Percentiles rank a stretch among this genome's conserved stretches.
Conservation (phyloP, 768 basidiomycete genomes). For the Gloeostereum incarnatum region DNA sequence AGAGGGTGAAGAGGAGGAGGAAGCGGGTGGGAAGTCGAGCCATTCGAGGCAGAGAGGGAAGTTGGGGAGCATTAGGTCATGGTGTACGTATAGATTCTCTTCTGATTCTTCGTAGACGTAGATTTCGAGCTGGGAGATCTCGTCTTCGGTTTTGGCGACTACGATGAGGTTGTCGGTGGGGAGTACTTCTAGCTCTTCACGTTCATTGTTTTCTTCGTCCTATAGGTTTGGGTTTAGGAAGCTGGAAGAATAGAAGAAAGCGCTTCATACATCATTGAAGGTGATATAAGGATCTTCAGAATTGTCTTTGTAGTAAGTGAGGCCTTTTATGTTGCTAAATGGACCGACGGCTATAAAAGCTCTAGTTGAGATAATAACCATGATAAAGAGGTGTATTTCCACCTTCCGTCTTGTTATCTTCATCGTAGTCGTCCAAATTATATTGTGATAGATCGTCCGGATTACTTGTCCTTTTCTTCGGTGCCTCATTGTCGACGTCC, state of each 20-base stretch:
- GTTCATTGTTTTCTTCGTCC: slow-evolving; percentile 76
- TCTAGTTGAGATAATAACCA: neutral
- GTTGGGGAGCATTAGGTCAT: slow-evolving; percentile 95
- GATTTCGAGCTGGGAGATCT: slow-evolving; percentile 90
- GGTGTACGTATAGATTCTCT: slow-evolving; percentile 92
- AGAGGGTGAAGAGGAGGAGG: slow-evolving; percentile 29
- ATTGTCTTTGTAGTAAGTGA: slow-evolving; percentile 86
- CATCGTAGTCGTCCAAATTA: slow-evolving; percentile 87
- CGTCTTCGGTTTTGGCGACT: slow-evolving; percentile 91
- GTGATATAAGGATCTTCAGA: slow-evolving; percentile 97
- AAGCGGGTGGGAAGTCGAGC: slow-evolving; percentile 87
- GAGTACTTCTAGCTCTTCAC: slow-evolving; percentile 80
- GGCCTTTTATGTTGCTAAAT: slow-evolving; percentile 93
- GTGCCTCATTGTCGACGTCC: slow-evolving; percentile 41
- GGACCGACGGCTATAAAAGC: slow-evolving; percentile 55
- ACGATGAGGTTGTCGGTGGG: slow-evolving; percentile 92
- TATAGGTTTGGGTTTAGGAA: slow-evolving; percentile 17
- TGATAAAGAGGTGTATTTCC: no score
- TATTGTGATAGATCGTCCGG: slow-evolving; percentile 76
- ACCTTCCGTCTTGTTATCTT: slow-evolving; percentile 32
- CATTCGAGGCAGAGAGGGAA: slow-evolving; percentile 99
- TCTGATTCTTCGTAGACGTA: slow-evolving; percentile 91
- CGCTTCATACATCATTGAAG: slow-evolving; percentile 71
- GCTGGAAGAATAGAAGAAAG: neutral
- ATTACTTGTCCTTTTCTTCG: slow-evolving; percentile 21